Base-by-base conservation (phyloP, 78 protist species). In the Isochrysis galbana region DNA sequence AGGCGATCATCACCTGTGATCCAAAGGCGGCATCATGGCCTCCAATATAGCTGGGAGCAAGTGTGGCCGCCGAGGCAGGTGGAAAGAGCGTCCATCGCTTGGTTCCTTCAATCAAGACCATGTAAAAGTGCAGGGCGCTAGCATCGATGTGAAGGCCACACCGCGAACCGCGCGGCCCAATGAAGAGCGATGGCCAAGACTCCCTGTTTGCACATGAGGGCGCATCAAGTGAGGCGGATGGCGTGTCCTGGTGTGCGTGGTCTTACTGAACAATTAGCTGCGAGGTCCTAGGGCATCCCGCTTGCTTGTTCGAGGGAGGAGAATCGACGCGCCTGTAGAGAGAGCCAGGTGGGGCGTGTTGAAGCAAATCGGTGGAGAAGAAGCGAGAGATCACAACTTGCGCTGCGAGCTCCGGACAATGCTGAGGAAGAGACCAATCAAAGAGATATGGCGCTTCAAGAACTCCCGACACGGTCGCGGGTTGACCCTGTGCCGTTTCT, bases 131-230 rank as follows among this genome's bases (percentile, higher is more conserved):
- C 10, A 86, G n/a, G 87, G 44, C 92, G n/a, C 5, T 4, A 55
- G 86, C 29, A 70, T 90, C 92, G 10, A 90, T 32, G 77, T 90
- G 92, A 22, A 90, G 51, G 17, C 55, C 84, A 34, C 87, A 55
- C 39, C 45, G n/a, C 32, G 92, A 55, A 17, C 89, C 82, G 1
- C n/a, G 36, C 21, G 70, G 39, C 29, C 92, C 92, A 25, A 90
- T 7, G 47, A 90, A 90, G 47, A 90, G 82, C 5, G 86, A 70
- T 26, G 92, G 92, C 92, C 92, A 90, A 0, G 92, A 11, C 22
- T 67, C 83, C 21, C 89, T n/a, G n/a, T n/a, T n/a, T n/a, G n/a
- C n/a, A n/a, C n/a, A n/a, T n/a, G n/a, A n/a, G n/a, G n/a, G n/a
- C n/a, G n/a, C n/a, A n/a, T n/a, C n/a, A n/a, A n/a, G n/a, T n/a